Conservation (phyloP, 2,329 filamentous ascomycete genomes). For the Neofusicoccum ribis region DNA sequence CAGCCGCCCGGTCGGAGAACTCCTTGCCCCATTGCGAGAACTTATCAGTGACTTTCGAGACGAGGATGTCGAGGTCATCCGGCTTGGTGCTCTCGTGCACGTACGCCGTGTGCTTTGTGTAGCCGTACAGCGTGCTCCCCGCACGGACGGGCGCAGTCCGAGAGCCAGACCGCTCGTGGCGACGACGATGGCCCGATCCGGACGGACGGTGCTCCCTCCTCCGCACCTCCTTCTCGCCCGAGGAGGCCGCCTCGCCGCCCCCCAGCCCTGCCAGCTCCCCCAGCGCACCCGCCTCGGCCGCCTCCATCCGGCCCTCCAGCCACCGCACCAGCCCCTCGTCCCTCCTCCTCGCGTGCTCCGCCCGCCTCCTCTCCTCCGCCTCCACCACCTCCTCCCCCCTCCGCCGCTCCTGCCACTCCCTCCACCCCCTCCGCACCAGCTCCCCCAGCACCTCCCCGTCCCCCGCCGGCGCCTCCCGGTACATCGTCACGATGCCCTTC, state of each 20-base stretch:
- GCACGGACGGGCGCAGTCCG: not conserved
- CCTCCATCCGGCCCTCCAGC: not conserved
- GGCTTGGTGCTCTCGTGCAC: not conserved
- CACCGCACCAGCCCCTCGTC: constrained; percentile 22
- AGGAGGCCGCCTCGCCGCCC: not conserved
- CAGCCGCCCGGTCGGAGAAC: not conserved
- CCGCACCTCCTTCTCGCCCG: not conserved
- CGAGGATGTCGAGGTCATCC: not conserved
- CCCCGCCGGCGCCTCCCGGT: not conserved
- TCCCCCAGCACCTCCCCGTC: not conserved
- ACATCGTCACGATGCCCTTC: not conserved
- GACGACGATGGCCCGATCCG: not conserved
- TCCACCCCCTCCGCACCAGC: not conserved
- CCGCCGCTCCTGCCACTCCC: not conserved
- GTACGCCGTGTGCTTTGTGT: not conserved
- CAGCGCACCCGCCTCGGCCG: not conserved
- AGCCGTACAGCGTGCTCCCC: not conserved
- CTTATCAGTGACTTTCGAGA: constrained; percentile 7
- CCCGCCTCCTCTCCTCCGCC: not conserved
- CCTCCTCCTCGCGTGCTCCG: not conserved
- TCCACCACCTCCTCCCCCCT: constrained; percentile 6
- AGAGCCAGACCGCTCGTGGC: not conserved
- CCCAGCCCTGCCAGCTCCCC: not conserved
- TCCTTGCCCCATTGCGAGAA: constrained; percentile 6
- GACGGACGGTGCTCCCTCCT: not conserved